Evolutionary conservation across 805 yeast species (phyloP).

Genomic region (Metschnikowia hibisci): DNA sequence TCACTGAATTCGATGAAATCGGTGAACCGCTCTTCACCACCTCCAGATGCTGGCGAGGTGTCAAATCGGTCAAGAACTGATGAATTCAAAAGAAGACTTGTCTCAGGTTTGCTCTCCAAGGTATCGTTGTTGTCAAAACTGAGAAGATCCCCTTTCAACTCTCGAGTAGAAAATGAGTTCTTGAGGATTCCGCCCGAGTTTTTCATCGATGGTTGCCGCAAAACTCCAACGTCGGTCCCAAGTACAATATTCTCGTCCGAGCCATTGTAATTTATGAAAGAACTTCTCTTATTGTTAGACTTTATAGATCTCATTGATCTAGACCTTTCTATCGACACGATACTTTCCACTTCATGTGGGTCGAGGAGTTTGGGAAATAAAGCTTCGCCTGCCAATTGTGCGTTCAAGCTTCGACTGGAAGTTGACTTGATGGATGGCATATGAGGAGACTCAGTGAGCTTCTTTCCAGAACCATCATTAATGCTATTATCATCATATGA

Average conservation of each 20-base stretch:
- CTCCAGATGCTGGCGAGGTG: conserved; percentile 2
- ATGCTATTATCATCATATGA: conserved; percentile 10
- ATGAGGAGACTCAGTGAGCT: neutral
- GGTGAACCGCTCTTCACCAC: conserved; percentile 15
- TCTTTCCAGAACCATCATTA: neutral
- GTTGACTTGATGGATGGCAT: neutral
- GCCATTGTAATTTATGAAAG: conserved; percentile 39
- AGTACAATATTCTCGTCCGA: conserved; percentile 39
- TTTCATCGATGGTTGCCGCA: conserved; percentile 18
- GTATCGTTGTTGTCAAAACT: conserved; percentile 10
- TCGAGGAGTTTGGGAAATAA: conserved; percentile 69
- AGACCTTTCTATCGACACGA: conserved; percentile 67
- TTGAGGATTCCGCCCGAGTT: conserved; percentile 40
- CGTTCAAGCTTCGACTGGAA: conserved; percentile 12
- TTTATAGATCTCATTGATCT: conserved; percentile 53
- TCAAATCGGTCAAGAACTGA: neutral
- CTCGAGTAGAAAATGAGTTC: conserved; percentile 25
- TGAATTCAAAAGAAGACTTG: neutral
- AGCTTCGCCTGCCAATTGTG: conserved; percentile 43
- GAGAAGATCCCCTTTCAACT: conserved; percentile 15
- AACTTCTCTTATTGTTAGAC: conserved; percentile 31
- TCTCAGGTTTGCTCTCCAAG: neutral
- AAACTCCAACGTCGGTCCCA: conserved; percentile 18
- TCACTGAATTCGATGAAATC: conserved; percentile 42
- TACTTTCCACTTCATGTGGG: conserved; percentile 67